Evolutionary conservation across 495 filamentous ascomycete species (phyloP), one percentile per base, ranked within the genome.

Genomic region (Lophium mytilinum): DNA sequence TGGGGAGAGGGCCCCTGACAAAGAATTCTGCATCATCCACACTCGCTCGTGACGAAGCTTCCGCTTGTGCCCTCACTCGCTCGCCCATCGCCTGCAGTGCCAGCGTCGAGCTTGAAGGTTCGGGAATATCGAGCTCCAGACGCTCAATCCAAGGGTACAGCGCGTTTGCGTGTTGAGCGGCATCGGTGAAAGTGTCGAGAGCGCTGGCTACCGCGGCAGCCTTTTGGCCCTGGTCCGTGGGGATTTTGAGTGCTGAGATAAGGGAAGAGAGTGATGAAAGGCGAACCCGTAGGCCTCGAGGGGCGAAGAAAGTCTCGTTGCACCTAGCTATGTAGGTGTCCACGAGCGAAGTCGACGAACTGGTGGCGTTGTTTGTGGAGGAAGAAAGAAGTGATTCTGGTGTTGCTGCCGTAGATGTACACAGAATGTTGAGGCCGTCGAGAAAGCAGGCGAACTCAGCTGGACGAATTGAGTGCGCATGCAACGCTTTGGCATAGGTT

Each of bases 271-370:
- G 55, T 4, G 62, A 58, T 37, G 47, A 4, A 18, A 65, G 11
- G 4, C 34, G 52, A 3, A 62, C 55, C 14, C 36, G 41, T 1
- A 66, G 48, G 11, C 63, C 60, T 9, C 60, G 36, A 0, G 64
- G 60, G 3, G 50, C 57, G 58, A 67, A 67, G 58, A 67, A 67
- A 12, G 39, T 35, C 24, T 53, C 52, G 40, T 67, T 67, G n/a
- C 52, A 30, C 4, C 41, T 21, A 17, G 33, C 33, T 34, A 66
- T 53, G 49, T 62, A 66, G 35, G 52, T 55, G 24, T 17, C n/a
- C n/a, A 65, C 40, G 1, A 60, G 11, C 2, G 19, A 11, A 3
- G 45, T 30, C 17, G 52, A 17, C 15, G 46, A 15, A 4, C 11
- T 30, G 9, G 43, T 18, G 11, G 18, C 24, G 9, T 39, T 24